Base-by-base conservation (phyloP, 768 basidiomycete genomes). In the Russula sp. region DNA sequence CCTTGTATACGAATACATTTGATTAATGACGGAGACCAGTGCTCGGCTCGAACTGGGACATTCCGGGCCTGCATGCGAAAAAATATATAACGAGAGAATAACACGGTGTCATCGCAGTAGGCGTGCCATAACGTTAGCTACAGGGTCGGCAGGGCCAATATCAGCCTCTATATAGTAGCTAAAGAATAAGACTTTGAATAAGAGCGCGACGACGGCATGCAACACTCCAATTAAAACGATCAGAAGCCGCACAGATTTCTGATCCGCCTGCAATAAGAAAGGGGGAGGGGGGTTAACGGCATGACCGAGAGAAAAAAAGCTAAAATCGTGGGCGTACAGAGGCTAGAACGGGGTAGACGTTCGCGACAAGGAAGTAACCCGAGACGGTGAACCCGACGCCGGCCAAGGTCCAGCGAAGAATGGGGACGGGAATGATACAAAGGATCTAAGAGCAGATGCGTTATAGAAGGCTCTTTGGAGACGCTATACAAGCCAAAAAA, bases 311-410 rank as follows among this genome's bases (percentile, higher is more conserved):
- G 14, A 5, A 16, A 44, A 42, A 7, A 18, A 20, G 40, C 3
- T 9, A 53, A 35, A 18, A 53, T 53, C 14, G 11, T 27, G 16
- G 55, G 79, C 89, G 68, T 68, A 95, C 94, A 9, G 84, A 81
- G 40, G 89, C 85, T 34, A 98, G 84, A 57, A 97, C 82, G 4
- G 96, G 96, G 68, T 97, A 98, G 51, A 97, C 83, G 70, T 94
- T 93, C 27, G 80, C 79, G 14, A 81, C 78, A 34, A 99, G 80
- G 80, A 94, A 98, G 77, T 84, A 93, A 2, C 94, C 93, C 7
- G 96, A 98, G 20, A 93, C 75, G 1, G 77, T 78, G 67, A 90
- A 91, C 0, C 85, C 94, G 50, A 85, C 52, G 13, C 82, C 82
- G 20, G 89, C 86, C 34, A 97, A 79, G 2, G 80, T 79, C 91